phyloP scores from a whole-genome alignment of 306 rosid species.

The Glycine tomentella region DNA sequence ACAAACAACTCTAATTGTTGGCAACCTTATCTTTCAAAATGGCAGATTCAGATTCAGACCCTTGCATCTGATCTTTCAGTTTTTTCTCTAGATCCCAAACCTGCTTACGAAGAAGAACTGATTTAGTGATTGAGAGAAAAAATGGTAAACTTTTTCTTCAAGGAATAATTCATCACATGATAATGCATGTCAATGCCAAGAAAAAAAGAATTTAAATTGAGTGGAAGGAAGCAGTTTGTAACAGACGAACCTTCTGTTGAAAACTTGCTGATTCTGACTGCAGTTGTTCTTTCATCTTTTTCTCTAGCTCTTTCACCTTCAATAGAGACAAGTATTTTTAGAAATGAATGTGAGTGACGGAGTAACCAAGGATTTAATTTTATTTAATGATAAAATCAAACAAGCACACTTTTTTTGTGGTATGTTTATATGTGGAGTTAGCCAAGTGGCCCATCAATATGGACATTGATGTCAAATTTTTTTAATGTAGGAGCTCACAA shows the following conservation, averaged over 20 bases:
- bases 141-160: neutral
- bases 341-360: constrained; percentile 6
- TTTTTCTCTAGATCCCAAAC: constrained; percentile 75
- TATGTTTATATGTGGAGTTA: neutral
- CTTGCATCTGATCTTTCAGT: constrained; percentile 70
- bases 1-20: constrained; percentile 14
- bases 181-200: too few relatives aligned
- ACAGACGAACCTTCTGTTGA: constrained; percentile 69
- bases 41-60: constrained; percentile 65
- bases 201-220: too few relatives aligned
- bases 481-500: too few relatives aligned
- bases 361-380: constrained; percentile 12
- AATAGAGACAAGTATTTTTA: constrained; percentile 38
- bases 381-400: neutral
- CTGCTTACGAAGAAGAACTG: constrained; percentile 49
- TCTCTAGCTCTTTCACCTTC: constrained; percentile 83
- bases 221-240: constrained; percentile 28
- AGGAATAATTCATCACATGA: too few relatives aligned
- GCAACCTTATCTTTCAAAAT: constrained; percentile 74
- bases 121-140: constrained; percentile 25
- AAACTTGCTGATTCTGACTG: constrained; percentile 65
- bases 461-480: too few relatives aligned
- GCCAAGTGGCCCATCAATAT: neutral
- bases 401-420: neutral
- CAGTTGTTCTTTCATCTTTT: constrained; percentile 65